Evolutionary conservation across 2,329 filamentous ascomycete genomes (phyloP).

Genomic region (Aspergillus tamarii): DNA sequence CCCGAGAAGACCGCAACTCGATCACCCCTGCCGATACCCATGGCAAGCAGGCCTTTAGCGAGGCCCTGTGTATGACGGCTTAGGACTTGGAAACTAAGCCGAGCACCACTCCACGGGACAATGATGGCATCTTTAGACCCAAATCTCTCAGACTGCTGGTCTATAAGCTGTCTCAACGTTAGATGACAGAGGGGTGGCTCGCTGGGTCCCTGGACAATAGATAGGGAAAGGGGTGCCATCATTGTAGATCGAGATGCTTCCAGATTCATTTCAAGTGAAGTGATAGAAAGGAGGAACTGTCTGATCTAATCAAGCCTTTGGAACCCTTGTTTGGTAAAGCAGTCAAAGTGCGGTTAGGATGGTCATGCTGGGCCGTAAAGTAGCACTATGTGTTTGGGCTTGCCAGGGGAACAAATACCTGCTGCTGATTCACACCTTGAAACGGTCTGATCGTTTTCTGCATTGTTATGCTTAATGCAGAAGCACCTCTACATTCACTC

Average conservation of each 20-base stretch:
- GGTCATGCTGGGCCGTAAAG: neutral
- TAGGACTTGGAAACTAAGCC: conserved; percentile 2
- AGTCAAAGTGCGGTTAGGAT: neutral
- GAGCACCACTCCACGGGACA: neutral
- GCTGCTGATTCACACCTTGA: neutral
- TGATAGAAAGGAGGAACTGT: neutral
- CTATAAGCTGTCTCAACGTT: conserved; percentile 1
- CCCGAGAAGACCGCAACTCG: conserved; percentile 69
- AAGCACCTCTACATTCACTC: neutral
- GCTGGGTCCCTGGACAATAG: neutral
- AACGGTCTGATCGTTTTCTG: neutral
- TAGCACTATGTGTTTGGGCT: neutral
- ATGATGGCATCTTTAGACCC: conserved; percentile 6
- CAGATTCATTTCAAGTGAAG: neutral
- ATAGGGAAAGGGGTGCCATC: neutral
- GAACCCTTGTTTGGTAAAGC: neutral
- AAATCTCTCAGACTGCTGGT: neutral
- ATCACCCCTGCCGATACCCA: conserved; percentile 66
- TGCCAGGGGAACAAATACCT: too few species aligned
- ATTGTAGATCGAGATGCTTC: too few species aligned
- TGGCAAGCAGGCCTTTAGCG: conserved; percentile 51
- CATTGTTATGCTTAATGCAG: neutral
- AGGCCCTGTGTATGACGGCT: neutral
- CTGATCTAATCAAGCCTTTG: neutral
- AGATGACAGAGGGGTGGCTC: neutral